Evolutionary conservation across 768 basidiomycete genomes (phyloP).

Genomic region (Amanita pseudoporphyria): DNA sequence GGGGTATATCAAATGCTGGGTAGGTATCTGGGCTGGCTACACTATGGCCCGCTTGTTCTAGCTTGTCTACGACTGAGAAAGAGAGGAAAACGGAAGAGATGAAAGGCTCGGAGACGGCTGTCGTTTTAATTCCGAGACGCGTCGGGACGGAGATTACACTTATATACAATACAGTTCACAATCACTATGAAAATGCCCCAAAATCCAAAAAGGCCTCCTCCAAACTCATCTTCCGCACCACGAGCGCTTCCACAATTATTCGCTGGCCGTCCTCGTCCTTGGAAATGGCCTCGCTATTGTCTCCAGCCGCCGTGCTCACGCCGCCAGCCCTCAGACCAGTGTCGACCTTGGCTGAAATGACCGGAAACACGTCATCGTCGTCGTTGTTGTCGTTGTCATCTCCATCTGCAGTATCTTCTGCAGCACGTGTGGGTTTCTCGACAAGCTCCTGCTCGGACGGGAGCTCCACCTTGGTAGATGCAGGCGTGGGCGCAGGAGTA

Average conservation of each 20-base stretch:
- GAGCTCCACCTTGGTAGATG: neutral
- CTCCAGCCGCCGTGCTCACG: too few relatives aligned
- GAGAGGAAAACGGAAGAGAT: neutral
- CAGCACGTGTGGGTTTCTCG: neutral
- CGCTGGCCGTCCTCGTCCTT: too few relatives aligned
- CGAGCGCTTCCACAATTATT: constrained; percentile 74
- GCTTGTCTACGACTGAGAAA: too few relatives aligned
- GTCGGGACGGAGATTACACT: neutral
- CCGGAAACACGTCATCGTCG: constrained; percentile 31
- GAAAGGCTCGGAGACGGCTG: too few relatives aligned
- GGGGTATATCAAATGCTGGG: too few relatives aligned
- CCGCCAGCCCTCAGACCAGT: too few relatives aligned
- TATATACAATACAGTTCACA: constrained; percentile 8
- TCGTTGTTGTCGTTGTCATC: too few relatives aligned
- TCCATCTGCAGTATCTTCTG: neutral
- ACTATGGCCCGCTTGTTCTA: too few relatives aligned
- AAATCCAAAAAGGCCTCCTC: constrained; percentile 77
- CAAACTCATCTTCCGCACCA: constrained; percentile 66
- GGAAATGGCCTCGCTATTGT: too few relatives aligned
- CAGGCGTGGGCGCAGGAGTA: neutral
- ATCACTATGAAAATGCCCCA: constrained; percentile 50
- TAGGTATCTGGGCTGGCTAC: too few relatives aligned
- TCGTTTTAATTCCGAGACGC: too few relatives aligned
- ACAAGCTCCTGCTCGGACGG: neutral
- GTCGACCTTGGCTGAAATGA: constrained; percentile 21